phyloP scores from a whole-genome alignment of 2,329 filamentous ascomycete genomes.

The Lecanosticta acicola region DNA sequence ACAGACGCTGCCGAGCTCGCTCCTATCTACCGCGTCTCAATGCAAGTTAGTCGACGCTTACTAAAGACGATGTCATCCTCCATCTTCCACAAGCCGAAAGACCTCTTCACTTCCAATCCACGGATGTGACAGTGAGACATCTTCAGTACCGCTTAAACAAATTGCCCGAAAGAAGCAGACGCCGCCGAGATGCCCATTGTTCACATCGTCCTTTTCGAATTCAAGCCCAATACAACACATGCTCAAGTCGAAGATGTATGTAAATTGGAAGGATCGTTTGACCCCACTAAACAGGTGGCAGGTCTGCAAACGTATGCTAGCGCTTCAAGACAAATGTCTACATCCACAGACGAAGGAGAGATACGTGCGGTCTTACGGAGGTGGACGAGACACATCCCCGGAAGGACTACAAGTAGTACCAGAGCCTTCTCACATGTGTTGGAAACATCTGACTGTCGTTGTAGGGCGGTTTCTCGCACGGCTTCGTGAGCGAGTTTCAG shows the following conservation, averaged over 20 bases:
- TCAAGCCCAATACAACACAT: conserved; percentile 49
- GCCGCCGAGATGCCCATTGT: conserved; percentile 55
- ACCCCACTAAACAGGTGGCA: conserved; percentile 31
- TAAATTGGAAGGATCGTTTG: no score
- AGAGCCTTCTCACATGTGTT: neutral
- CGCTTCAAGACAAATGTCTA: conserved; percentile 53
- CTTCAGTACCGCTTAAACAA: no score
- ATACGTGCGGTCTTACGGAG: conserved; percentile 56
- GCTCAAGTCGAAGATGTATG: conserved; percentile 54
- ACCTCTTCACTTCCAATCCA: no score
- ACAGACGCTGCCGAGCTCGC: no score
- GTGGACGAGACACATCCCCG: conserved; percentile 57
- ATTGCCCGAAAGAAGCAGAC: no score
- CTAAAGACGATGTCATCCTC: neutral
- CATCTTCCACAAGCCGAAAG: no score
- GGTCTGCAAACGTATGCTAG: conserved; percentile 54
- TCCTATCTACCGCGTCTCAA: no score
- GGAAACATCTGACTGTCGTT: neutral
- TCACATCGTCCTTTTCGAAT: conserved; percentile 65
- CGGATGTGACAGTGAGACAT: no score
- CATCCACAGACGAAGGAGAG: conserved; percentile 53
- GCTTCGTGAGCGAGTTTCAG: conserved; percentile 63
- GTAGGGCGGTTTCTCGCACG: conserved; percentile 59
- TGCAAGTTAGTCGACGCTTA: neutral
- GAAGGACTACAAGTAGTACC: conserved; percentile 54